Percentiles rank a stretch among this genome's conserved stretches.
phyloP scores from a whole-genome alignment of 768 basidiomycete species.

The Cubamyces sp. region DNA sequence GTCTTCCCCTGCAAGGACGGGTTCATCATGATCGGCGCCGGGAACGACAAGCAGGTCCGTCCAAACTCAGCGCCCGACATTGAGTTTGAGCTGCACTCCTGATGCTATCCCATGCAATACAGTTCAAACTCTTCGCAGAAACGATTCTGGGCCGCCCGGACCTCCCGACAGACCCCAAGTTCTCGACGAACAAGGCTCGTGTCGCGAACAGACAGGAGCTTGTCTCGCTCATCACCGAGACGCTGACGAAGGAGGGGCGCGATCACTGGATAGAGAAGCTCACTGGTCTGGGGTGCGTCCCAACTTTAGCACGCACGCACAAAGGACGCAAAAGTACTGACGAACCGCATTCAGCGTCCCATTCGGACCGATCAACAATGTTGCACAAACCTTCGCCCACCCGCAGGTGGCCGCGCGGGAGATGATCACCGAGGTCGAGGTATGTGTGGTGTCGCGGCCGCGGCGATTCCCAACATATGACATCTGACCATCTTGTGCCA shows the following conservation, averaged over 20 bases:
- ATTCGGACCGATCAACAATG: slow-evolving; percentile 92
- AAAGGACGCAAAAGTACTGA: background rate
- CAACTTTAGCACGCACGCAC: background rate
- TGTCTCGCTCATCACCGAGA: slow-evolving; percentile 65
- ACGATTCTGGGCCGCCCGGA: slow-evolving; percentile 64
- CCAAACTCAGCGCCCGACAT: no score
- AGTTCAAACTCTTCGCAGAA: slow-evolving; percentile 75
- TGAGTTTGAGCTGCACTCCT: background rate
- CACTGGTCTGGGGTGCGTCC: slow-evolving; percentile 75
- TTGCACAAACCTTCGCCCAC: slow-evolving; percentile 87
- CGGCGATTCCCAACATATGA: background rate
- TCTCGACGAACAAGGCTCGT: slow-evolving; percentile 72
- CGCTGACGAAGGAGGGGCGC: slow-evolving; percentile 58
- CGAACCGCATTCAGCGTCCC: slow-evolving; percentile 56
- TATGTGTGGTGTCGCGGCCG: slow-evolving; percentile 38
- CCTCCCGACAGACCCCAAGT: slow-evolving; percentile 63
- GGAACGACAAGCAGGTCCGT: slow-evolving; percentile 81
- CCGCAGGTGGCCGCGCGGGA: slow-evolving; percentile 81
- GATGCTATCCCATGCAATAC: background rate
- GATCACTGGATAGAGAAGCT: slow-evolving; percentile 78
- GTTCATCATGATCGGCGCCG: slow-evolving; percentile 92
- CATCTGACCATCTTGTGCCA: no score
- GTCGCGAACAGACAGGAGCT: slow-evolving; percentile 78
- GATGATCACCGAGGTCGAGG: slow-evolving; percentile 78
- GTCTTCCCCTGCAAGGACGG: slow-evolving; percentile 87